Percentiles rank a stretch among this genome's conserved stretches.
Conservation (phyloP, 1,284 basidiomycete genomes). For the Psilocybe mexicana region DNA sequence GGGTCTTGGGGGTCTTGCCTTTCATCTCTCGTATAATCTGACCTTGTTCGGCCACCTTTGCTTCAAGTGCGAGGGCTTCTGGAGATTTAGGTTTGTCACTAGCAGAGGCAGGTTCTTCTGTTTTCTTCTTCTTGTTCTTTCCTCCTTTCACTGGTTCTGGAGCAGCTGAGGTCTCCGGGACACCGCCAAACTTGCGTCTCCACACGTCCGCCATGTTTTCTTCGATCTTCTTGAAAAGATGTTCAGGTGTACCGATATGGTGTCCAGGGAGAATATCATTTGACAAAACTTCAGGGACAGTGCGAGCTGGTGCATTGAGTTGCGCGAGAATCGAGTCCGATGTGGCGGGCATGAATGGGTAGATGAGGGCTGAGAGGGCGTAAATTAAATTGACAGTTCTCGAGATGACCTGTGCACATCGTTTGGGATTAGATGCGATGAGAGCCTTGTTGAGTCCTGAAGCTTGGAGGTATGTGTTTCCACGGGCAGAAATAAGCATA, state of each 20-base stretch:
- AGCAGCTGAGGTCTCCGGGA: conserved; percentile 34
- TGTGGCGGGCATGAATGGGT: conserved; percentile 97
- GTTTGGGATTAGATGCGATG: conserved; percentile 76
- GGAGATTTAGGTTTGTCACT: conserved; percentile 57
- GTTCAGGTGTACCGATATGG: conserved; percentile 81
- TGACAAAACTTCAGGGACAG: conserved; percentile 65
- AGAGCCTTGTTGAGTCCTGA: conserved; percentile 92
- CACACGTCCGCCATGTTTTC: conserved; percentile 87
- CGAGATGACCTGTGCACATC: conserved; percentile 89
- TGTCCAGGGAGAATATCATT: conserved; percentile 91
- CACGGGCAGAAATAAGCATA: conserved; percentile 91
- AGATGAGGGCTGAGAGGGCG: conserved; percentile 79
- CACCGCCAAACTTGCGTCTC: conserved; percentile 82
- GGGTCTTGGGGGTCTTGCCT: conserved; percentile 62
- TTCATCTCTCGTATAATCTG: conserved; percentile 69
- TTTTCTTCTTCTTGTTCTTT: conserved; percentile 53
- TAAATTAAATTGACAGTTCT: conserved; percentile 95
- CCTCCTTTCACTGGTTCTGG: conserved; percentile 41
- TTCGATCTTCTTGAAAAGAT: conserved; percentile 94
- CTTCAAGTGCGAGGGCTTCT: conserved; percentile 65
- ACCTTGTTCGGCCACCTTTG: conserved; percentile 75
- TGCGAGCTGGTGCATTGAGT: conserved; percentile 86
- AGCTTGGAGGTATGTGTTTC: conserved; percentile 93
- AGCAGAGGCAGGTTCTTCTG: conserved; percentile 34
- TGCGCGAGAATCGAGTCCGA: conserved; percentile 83